These are phyloP conservation scores for Aphanomyces euteiches DNA, from an alignment of 352 stramenopile species.

Conservation along the genomic window DNA sequence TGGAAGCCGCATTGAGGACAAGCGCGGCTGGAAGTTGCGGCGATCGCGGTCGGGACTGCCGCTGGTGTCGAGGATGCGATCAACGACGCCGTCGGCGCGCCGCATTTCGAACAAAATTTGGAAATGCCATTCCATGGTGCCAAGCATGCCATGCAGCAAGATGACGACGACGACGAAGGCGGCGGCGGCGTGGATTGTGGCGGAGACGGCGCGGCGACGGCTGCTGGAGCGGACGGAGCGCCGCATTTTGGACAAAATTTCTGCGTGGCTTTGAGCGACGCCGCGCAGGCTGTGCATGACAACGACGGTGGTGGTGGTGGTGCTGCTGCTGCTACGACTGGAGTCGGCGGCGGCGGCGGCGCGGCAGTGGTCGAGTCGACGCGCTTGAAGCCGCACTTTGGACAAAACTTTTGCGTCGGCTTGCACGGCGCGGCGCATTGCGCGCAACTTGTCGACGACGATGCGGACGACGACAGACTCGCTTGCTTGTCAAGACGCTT, in stretches of 20 bases:
- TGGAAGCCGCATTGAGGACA: constrained; percentile 60
- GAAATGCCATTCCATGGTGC: constrained; percentile 52
- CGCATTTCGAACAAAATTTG: constrained; percentile 79
- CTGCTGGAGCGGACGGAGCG: constrained; percentile 26
- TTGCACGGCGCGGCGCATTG: constrained; percentile 26
- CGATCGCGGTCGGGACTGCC: constrained; percentile 37
- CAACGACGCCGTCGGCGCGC: constrained; percentile 36
- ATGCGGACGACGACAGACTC: not conserved
- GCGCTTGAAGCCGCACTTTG: constrained; percentile 53
- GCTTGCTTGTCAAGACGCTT: constrained; percentile 18
- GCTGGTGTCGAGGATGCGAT: constrained; percentile 31
- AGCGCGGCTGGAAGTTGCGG: constrained; percentile 38
- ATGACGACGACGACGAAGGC: not conserved
- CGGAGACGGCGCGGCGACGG: too few species aligned
- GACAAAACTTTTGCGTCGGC: constrained; percentile 74
- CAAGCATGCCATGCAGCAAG: constrained; percentile 46
- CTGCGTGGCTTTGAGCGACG: constrained; percentile 7
- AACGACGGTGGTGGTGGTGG: constrained; percentile 27
- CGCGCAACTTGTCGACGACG: not conserved
- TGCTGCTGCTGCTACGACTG: not conserved
- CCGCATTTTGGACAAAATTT: constrained; percentile 29
- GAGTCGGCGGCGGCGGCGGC: not conserved
- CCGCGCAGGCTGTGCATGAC: constrained; percentile 3
- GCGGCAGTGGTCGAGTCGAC: constrained; percentile 1
- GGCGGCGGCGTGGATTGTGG: constrained; percentile 8